Percentiles rank a stretch among this genome's conserved stretches.
Evolutionary conservation across 2,329 filamentous ascomycete genomes (phyloP).

Genomic region (Penicillium sp.): DNA sequence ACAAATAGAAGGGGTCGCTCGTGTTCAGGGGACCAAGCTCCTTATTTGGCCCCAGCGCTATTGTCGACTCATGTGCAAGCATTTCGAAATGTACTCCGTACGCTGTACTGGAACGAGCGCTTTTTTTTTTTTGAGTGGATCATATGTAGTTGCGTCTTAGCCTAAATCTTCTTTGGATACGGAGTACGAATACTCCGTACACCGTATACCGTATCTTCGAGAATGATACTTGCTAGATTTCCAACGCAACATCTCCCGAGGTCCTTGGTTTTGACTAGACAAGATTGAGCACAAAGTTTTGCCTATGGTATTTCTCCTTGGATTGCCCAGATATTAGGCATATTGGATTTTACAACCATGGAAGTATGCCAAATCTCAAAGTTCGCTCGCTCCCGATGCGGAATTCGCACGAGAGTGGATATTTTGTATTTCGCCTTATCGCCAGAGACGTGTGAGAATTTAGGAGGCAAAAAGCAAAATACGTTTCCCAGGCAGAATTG

Average conservation of each 20-base stretch:
- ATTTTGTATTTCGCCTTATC: not conserved
- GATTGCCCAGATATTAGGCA: too few species aligned
- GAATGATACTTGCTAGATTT: too few species aligned
- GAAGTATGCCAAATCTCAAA: too few species aligned
- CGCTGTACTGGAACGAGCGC: not conserved
- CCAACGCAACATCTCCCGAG: too few species aligned
- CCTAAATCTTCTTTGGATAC: not conserved
- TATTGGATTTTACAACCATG: too few species aligned
- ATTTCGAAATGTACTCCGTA: not conserved
- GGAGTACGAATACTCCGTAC: not conserved
- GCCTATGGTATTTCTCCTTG: too few species aligned
- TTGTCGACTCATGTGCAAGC: not conserved
- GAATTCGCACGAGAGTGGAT: not conserved
- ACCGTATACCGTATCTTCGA: too few species aligned
- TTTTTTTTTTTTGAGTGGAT: not conserved
- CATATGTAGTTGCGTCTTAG: not conserved
- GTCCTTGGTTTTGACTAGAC: too few species aligned
- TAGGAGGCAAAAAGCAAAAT: not conserved
- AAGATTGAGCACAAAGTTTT: too few species aligned
- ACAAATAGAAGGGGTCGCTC: not conserved
- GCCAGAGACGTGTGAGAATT: not conserved
- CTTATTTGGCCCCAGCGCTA: not conserved
- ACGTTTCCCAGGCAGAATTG: not conserved
- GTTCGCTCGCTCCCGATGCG: not conserved
- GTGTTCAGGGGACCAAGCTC: not conserved